Conservation (phyloP, 1,284 basidiomycete species). For the Microbotryum lychnidis-dioicae region DNA sequence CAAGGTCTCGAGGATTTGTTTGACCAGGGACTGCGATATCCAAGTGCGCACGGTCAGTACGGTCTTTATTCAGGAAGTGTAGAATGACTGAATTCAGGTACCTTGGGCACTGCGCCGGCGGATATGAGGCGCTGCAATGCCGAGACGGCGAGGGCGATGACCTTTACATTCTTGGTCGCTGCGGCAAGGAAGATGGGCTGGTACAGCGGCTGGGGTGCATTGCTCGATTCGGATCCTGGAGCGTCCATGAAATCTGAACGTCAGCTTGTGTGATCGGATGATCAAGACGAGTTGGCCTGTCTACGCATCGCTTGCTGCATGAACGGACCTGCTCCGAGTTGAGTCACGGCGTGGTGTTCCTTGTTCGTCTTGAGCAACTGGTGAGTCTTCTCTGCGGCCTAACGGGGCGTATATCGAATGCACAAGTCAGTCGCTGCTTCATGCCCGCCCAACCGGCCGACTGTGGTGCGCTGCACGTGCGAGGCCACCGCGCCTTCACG, state of each 20-base stretch:
- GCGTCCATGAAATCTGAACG: too few relatives aligned
- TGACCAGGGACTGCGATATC: slow-evolving; percentile 54
- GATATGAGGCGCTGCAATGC: slow-evolving; percentile 85
- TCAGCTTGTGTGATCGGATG: too few relatives aligned
- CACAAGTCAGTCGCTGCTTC: neutral
- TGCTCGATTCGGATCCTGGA: neutral
- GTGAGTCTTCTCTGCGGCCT: slow-evolving; percentile 37
- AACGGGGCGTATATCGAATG: neutral
- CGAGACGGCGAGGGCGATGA: slow-evolving; percentile 82
- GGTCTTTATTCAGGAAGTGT: neutral
- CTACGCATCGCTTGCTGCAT: too few relatives aligned
- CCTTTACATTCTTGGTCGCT: slow-evolving; percentile 84
- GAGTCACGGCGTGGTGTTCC: slow-evolving; percentile 27
- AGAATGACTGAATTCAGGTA: slow-evolving; percentile 26
- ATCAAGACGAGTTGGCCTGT: too few relatives aligned
- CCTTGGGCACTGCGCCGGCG: slow-evolving; percentile 61
- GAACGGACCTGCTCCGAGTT: slow-evolving; percentile 25
- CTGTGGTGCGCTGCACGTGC: too few relatives aligned
- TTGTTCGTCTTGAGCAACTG: slow-evolving; percentile 30
- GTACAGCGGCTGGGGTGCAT: slow-evolving; percentile 61
- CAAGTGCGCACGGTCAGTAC: neutral
- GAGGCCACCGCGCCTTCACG: too few relatives aligned
- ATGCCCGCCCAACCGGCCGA: too few relatives aligned
- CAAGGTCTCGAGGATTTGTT: slow-evolving; percentile 70
- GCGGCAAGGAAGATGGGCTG: slow-evolving; percentile 89